Base-by-base conservation (phyloP, 2,329 filamentous ascomycete species). In the Fusarium protoensiforme region DNA sequence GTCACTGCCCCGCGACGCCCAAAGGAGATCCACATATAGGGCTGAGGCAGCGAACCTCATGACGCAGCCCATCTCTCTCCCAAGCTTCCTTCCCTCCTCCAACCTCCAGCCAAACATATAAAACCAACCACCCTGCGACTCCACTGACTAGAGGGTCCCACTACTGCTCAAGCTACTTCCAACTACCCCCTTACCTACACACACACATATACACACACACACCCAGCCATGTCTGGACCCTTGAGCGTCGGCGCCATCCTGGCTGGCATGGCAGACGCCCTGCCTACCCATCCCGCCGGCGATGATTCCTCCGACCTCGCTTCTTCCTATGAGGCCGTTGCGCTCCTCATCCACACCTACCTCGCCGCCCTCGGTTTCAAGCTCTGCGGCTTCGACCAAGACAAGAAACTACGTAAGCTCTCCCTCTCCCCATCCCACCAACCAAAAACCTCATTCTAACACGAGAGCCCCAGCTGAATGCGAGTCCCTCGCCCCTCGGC, bases 341-440 rank as follows among this genome's bases (percentile, higher is more conserved):
- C 94, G 18, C 88, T 98, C 27, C 92, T 97, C 71, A 87, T 92
- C 22, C 96, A 99, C 82, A 93, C 94, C 5, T 94, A 92, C 78
- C 93, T 98, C 91, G 81, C 90, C 27, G 91, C 92, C 10, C 90
- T 96, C 3, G 93, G 91, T 72, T 98, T 98, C 81, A 89, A 92
- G 61, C 87, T 98, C 4, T 83, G 94, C 20, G 95, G 95, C 2
- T 91, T 98, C n/a, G 89, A 92, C 56, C 94, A 98, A 82, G 94
- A 96, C 61, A 90, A 95, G 79, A 89, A 86, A 56, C 90, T 93
- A 73, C 88, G 93, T 94, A 83, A 68, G 84, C 29, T 38, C 16
- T 18, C 20, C 9, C 29, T 24, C 11, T 9, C 4, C 35, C 68
- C 18, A 43, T 43, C 43, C 54, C 27, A 27, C 36, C 5, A 48